Conservation (phyloP, 1,284 basidiomycete species). For the Anthracocystis setariae region DNA sequence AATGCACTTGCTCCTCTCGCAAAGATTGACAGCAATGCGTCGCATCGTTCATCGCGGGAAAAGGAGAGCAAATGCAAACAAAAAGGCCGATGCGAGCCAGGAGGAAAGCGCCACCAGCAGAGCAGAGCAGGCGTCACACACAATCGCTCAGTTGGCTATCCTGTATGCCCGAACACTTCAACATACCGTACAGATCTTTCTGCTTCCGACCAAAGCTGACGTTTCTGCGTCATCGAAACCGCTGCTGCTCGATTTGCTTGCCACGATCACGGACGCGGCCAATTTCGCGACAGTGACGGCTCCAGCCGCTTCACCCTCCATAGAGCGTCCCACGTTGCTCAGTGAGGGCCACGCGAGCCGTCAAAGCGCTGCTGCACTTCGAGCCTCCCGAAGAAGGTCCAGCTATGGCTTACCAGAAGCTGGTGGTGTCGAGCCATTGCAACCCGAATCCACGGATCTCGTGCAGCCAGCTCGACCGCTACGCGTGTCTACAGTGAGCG, state of each 20-base stretch:
- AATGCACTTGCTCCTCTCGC: conserved; percentile 32
- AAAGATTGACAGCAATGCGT: conserved; percentile 30
- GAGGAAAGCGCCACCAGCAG: background rate
- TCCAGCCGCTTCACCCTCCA: conserved; percentile 15
- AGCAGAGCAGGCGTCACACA: conserved; percentile 24
- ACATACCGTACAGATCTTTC: conserved; percentile 34
- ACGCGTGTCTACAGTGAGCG: conserved; percentile 30
- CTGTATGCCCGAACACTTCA: conserved; percentile 41
- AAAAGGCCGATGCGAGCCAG: background rate
- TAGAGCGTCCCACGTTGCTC: conserved; percentile 15
- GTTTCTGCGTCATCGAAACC: conserved; percentile 6
- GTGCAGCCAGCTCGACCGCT: background rate
- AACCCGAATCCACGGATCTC: background rate
- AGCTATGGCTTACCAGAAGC: conserved; percentile 26
- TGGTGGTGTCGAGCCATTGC: background rate
- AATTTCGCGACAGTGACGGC: conserved; percentile 5
- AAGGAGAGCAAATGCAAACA: conserved; percentile 3
- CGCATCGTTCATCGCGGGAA: conserved; percentile 21
- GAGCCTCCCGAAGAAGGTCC: conserved; percentile 24
- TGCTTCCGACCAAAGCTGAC: conserved; percentile 13
- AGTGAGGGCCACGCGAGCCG: conserved; percentile 7
- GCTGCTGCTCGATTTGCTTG: conserved; percentile 20
- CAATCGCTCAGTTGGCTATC: conserved; percentile 24
- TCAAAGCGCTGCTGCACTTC: conserved; percentile 32
- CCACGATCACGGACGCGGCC: conserved; percentile 16